Evolutionary conservation across 2,329 filamentous ascomycete genomes (phyloP).

Genomic region (Fusarium sp.): DNA sequence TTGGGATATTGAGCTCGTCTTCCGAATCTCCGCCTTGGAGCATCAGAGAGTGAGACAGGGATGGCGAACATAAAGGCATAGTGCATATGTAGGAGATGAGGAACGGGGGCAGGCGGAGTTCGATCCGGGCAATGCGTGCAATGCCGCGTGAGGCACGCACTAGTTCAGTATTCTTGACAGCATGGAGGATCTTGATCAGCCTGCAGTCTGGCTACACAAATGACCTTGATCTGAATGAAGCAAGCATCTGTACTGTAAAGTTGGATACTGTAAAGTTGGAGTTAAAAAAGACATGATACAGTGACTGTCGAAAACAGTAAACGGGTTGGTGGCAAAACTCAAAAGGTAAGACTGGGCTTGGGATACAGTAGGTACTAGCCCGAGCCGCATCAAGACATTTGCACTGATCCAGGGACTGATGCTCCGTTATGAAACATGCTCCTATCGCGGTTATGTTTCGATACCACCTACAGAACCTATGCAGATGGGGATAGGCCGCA

Average conservation of each 20-base stretch:
- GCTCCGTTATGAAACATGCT: slow-evolving; percentile 18
- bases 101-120: slow-evolving; percentile 22
- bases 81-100: slow-evolving; percentile 14
- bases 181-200: slow-evolving; percentile 2
- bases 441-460: neutral
- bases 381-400: slow-evolving; percentile 16
- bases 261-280: neutral
- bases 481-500: neutral
- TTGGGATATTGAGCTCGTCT: slow-evolving; percentile 12
- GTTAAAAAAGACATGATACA: neutral
- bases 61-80: slow-evolving; percentile 19
- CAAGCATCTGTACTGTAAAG: neutral
- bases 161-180: neutral
- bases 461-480: neutral
- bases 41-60: slow-evolving; percentile 24
- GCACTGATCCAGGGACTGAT: slow-evolving; percentile 26
- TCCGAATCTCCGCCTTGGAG: slow-evolving; percentile 8
- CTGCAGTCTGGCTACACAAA: neutral
- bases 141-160: neutral
- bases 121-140: slow-evolving; percentile 11
- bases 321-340: neutral
- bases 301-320: neutral
- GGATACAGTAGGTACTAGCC: slow-evolving; percentile 2
- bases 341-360: neutral
- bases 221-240: neutral